These are phyloP conservation scores for Dendrobium huoshanense DNA, from an alignment of 106 monocot species.

Conservation along the genomic window DNA sequence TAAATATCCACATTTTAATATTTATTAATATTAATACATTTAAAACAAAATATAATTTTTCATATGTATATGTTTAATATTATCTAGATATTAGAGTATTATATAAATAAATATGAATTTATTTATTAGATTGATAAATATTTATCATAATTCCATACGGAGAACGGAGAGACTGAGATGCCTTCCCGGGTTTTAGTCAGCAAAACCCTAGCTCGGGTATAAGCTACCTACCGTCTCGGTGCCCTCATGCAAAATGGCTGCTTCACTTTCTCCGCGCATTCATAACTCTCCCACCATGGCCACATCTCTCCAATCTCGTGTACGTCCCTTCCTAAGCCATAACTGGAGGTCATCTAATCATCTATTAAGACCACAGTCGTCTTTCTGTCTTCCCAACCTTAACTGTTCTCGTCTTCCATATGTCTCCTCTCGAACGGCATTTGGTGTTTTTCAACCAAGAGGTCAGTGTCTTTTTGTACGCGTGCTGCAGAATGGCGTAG, in stretches of 20 bases:
- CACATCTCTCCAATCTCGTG: slow-evolving; percentile 7
- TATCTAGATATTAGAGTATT: too few species aligned
- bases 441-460: not conserved
- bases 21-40: too few species aligned
- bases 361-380: not conserved
- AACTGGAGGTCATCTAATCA: slow-evolving; percentile 2
- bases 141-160: too few species aligned
- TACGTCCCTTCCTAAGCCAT: slow-evolving; percentile 17
- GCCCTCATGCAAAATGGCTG: not conserved
- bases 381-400: not conserved
- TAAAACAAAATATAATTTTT: too few species aligned
- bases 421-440: not conserved
- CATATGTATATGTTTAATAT: too few species aligned
- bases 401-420: not conserved
- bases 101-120: too few species aligned
- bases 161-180: not conserved
- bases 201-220: not conserved
- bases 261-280: not conserved
- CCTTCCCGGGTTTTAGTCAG: not conserved
- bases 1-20: too few species aligned
- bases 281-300: slow-evolving; percentile 17
- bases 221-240: not conserved
- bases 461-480: not conserved
- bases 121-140: too few species aligned
- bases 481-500: slow-evolving; percentile 6